These are phyloP conservation scores for Leccinellum rugosiceps DNA, from an alignment of 768 basidiomycete genomes.

Conservation along the genomic window DNA sequence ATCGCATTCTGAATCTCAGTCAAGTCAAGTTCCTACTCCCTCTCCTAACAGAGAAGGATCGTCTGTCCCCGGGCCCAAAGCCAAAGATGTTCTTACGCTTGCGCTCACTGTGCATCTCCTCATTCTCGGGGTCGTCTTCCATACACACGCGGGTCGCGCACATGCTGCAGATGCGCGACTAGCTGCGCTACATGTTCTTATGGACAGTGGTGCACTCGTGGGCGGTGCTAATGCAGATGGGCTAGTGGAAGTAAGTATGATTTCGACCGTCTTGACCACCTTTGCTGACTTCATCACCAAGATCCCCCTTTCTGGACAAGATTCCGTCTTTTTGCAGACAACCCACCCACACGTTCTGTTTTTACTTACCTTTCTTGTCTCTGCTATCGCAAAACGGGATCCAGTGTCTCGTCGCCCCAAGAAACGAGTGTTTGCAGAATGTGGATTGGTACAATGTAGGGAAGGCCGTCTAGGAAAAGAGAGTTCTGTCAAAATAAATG, in stretches of 20 bases:
- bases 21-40: neutral
- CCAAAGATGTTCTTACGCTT: constrained; percentile 32
- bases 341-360: constrained; percentile 70
- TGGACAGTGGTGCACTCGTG: constrained; percentile 55
- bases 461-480: constrained; percentile 38
- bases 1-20: constrained; percentile 17
- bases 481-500: constrained; percentile 10
- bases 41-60: constrained; percentile 2
- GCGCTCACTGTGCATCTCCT: constrained; percentile 57
- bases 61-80: constrained; percentile 16
- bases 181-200: constrained; percentile 57
- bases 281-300: constrained; percentile 7
- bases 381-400: constrained; percentile 65
- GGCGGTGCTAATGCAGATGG: constrained; percentile 36
- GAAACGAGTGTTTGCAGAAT: constrained; percentile 63
- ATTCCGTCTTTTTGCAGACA: constrained; percentile 51
- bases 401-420: constrained; percentile 72
- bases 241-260: constrained; percentile 32
- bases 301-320: constrained; percentile 33
- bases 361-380: constrained; percentile 63
- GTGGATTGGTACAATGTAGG: constrained; percentile 50
- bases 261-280: constrained; percentile 18
- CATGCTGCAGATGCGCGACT: constrained; percentile 49
- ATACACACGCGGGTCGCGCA: constrained; percentile 56
- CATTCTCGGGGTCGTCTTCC: constrained; percentile 56